Evolutionary conservation across 2,329 filamentous ascomycete genomes (phyloP).

Genomic region (Trichoderma cornu-damae): DNA sequence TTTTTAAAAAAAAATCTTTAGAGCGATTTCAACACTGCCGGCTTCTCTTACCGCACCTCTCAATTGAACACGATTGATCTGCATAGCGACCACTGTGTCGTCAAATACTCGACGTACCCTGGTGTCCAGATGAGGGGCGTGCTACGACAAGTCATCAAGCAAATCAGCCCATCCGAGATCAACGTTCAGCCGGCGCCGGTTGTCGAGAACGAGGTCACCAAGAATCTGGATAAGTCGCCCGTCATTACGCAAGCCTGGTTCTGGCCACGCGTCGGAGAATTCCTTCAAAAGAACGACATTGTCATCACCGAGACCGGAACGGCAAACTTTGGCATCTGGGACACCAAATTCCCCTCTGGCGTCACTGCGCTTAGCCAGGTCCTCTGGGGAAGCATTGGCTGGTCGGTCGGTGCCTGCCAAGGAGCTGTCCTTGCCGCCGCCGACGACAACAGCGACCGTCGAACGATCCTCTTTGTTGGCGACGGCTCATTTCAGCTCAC

Average conservation of each 20-base stretch:
- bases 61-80: constrained; percentile 77
- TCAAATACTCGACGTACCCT: constrained; percentile 74
- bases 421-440: constrained; percentile 69
- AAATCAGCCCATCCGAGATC: constrained; percentile 54
- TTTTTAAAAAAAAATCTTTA: constrained; percentile 35
- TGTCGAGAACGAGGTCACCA: constrained; percentile 47
- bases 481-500: constrained; percentile 85
- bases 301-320: constrained; percentile 86
- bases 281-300: constrained; percentile 67
- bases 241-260: constrained; percentile 66
- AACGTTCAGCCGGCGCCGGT: constrained; percentile 49
- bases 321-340: constrained; percentile 82
- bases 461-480: constrained; percentile 82
- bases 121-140: constrained; percentile 74
- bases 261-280: constrained; percentile 71
- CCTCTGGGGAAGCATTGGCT: constrained; percentile 63
- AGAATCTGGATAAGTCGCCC: constrained; percentile 37
- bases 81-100: constrained; percentile 66
- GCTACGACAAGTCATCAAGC: constrained; percentile 62
- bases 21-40: constrained; percentile 77
- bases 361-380: constrained; percentile 79
- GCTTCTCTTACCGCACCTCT: constrained; percentile 74
- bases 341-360: constrained; percentile 70
- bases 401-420: constrained; percentile 54
- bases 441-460: constrained; percentile 53